Evolutionary conservation across 2,329 filamentous ascomycete genomes (phyloP).

Genomic region (Aureobasidium sp.): DNA sequence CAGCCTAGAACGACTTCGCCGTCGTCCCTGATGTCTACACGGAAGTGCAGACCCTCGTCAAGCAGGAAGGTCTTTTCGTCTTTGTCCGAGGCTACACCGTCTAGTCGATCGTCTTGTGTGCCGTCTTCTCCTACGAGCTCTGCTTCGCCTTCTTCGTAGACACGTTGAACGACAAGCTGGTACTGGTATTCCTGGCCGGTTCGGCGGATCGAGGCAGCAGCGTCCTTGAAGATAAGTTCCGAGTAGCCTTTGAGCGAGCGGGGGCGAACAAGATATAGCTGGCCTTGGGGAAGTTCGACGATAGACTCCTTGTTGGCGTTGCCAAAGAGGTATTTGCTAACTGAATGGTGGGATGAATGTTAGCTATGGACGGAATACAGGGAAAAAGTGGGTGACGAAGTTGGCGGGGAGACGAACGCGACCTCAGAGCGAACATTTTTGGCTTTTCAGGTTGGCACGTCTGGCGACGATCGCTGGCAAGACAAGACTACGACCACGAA

Average conservation of each 20-base stretch:
- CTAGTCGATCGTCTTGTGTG: conserved; percentile 64
- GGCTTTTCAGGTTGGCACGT: neutral
- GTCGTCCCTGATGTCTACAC: conserved; percentile 71
- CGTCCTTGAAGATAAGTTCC: conserved; percentile 95
- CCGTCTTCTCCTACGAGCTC: conserved; percentile 86
- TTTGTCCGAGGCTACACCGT: conserved; percentile 65
- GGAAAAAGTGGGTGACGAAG: conserved; percentile 14
- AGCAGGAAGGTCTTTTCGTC: conserved; percentile 97
- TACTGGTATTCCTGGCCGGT: conserved; percentile 96
- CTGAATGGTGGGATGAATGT: neutral
- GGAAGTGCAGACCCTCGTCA: conserved; percentile 85
- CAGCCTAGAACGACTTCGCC: conserved; percentile 86
- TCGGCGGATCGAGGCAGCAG: conserved; percentile 80
- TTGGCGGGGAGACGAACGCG: conserved; percentile 20
- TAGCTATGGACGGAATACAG: neutral
- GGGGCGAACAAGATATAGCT: conserved; percentile 93
- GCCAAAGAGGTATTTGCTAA: conserved; percentile 75
- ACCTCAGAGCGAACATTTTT: conserved; percentile 19
- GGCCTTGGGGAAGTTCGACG: conserved; percentile 89
- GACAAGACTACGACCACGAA: neutral
- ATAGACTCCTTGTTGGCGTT: conserved; percentile 86
- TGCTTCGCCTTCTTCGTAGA: conserved; percentile 95
- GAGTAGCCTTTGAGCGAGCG: conserved; percentile 95
- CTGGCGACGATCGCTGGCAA: neutral
- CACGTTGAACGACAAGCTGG: conserved; percentile 90